phyloP scores from a whole-genome alignment of 2,329 filamentous ascomycete genomes.

The Periconia sp. region DNA sequence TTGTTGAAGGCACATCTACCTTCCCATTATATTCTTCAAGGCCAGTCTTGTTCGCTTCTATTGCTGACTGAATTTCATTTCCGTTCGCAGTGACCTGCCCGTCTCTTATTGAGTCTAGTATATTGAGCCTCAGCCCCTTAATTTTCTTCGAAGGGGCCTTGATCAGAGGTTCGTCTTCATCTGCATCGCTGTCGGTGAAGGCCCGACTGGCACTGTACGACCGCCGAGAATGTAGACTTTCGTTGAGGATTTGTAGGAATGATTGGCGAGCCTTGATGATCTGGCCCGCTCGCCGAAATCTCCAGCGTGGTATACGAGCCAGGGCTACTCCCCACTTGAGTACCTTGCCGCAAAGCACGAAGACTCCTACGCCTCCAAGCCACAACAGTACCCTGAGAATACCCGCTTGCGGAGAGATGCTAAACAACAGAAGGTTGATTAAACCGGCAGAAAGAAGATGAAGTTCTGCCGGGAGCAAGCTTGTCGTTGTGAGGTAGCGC shows the following conservation, averaged over 20 bases:
- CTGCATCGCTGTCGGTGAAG: slow-evolving; percentile 52
- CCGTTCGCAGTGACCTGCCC: slow-evolving; percentile 16
- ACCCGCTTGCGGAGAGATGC: slow-evolving; percentile 63
- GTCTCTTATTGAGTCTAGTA: slow-evolving; percentile 26
- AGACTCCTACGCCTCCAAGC: slow-evolving; percentile 73
- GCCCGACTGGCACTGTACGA: slow-evolving; percentile 23
- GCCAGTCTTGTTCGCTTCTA: slow-evolving; percentile 29
- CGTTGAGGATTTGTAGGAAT: slow-evolving; percentile 50
- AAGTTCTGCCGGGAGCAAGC: slow-evolving; percentile 83
- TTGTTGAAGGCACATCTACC: slow-evolving; percentile 4
- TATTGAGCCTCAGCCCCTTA: slow-evolving; percentile 35
- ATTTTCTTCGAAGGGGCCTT: slow-evolving; percentile 28
- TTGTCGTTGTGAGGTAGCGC: slow-evolving; percentile 84
- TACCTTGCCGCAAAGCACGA: slow-evolving; percentile 74
- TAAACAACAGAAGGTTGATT: slow-evolving; percentile 80
- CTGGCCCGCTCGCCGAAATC: slow-evolving; percentile 69
- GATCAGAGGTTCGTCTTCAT: slow-evolving; percentile 47
- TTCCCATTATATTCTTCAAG: slow-evolving; percentile 16
- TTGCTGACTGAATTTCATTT: slow-evolving; percentile 35
- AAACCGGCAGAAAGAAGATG: slow-evolving; percentile 84
- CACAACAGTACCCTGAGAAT: slow-evolving; percentile 55
- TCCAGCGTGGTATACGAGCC: slow-evolving; percentile 89
- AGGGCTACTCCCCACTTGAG: slow-evolving; percentile 84
- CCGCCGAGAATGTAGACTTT: slow-evolving; percentile 37
- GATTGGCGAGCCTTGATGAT: slow-evolving; percentile 51